Evolutionary conservation across 2,329 filamentous ascomycete species (phyloP).

Genomic region (Helotiales sp.): DNA sequence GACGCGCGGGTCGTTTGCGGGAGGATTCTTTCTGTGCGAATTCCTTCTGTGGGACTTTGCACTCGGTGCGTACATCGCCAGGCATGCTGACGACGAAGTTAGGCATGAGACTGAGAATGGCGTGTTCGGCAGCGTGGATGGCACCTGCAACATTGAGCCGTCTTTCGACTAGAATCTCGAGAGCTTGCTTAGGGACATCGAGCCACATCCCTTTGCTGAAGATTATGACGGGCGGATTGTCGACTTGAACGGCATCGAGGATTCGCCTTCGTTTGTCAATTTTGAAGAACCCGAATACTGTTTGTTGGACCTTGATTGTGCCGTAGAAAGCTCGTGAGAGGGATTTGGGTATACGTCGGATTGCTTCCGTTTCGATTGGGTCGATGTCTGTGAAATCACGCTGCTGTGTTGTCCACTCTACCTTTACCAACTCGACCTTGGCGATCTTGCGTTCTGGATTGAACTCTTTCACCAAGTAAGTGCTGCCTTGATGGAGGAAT

Average conservation of each 20-base stretch:
- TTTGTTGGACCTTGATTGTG: slow-evolving; percentile 81
- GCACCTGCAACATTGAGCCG: slow-evolving; percentile 83
- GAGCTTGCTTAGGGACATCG: slow-evolving; percentile 79
- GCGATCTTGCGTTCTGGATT: slow-evolving; percentile 80
- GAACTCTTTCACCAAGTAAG: slow-evolving; percentile 90
- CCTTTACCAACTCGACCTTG: slow-evolving; percentile 84
- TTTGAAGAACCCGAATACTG: slow-evolving; percentile 97
- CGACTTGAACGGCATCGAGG: slow-evolving; percentile 88
- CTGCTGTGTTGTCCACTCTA: slow-evolving; percentile 94
- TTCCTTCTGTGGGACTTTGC: slow-evolving; percentile 87
- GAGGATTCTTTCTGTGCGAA: slow-evolving; percentile 72
- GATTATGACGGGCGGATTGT: slow-evolving; percentile 88
- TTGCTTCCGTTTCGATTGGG: slow-evolving; percentile 87
- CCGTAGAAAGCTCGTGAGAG: slow-evolving; percentile 81
- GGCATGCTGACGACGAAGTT: slow-evolving; percentile 90
- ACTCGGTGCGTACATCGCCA: slow-evolving; percentile 92
- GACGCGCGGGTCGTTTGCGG: slow-evolving; percentile 81
- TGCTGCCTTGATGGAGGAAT: slow-evolving; percentile 93
- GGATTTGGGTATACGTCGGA: slow-evolving; percentile 70
- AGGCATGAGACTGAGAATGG: slow-evolving; percentile 83
- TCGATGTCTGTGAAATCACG: slow-evolving; percentile 95
- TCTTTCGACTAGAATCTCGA: slow-evolving; percentile 76
- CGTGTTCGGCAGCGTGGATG: slow-evolving; percentile 95
- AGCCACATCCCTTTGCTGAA: slow-evolving; percentile 94
- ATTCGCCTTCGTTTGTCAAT: slow-evolving; percentile 85